These are phyloP conservation scores for Pichia nanzhaoensis DNA, from an alignment of 805 yeast genomes.

Conservation along the genomic window DNA sequence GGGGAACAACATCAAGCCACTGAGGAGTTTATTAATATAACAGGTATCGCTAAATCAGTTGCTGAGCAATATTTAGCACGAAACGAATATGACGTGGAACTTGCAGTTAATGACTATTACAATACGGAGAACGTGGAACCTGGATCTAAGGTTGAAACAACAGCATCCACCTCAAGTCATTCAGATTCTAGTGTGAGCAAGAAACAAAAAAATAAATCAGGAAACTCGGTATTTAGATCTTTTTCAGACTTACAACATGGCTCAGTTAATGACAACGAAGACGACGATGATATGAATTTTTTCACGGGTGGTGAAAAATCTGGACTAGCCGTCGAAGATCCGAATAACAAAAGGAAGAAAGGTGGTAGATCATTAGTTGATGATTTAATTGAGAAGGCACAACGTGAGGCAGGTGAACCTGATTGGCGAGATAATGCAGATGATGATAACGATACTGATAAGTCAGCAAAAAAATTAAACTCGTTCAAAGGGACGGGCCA, in stretches of 20 bases:
- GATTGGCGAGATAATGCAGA: conserved; percentile 24
- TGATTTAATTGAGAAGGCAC: conserved; percentile 61
- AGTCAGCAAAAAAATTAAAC: conserved; percentile 22
- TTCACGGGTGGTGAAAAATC: conserved; percentile 68
- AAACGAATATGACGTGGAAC: conserved; percentile 23
- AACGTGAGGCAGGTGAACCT: conserved; percentile 51
- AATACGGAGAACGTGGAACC: conserved; percentile 9
- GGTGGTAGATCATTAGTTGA: conserved; percentile 40
- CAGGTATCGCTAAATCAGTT: conserved; percentile 27
- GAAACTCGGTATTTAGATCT: conserved; percentile 23
- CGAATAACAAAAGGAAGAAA: conserved; percentile 36
- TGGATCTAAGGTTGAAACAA: conserved; percentile 3
- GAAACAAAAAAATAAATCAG: conserved; percentile 1
- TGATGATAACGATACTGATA: conserved; percentile 1
- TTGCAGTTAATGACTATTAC: conserved; percentile 26
- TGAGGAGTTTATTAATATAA: conserved; percentile 13
- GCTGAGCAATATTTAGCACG: conserved; percentile 33
- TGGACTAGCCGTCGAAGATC: conserved; percentile 74
- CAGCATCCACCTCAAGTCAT: neutral
- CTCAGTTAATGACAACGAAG: conserved; percentile 26
- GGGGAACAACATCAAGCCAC: conserved; percentile 5
- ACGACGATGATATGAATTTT: conserved; percentile 33
- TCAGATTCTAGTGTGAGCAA: neutral
- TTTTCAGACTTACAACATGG: conserved; percentile 29
- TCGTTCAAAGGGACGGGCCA: conserved; percentile 46